Evolutionary conservation across 441 rosid genomes (phyloP), one percentile per base, ranked within the genome.

Genomic region (Populus tomentosa): DNA sequence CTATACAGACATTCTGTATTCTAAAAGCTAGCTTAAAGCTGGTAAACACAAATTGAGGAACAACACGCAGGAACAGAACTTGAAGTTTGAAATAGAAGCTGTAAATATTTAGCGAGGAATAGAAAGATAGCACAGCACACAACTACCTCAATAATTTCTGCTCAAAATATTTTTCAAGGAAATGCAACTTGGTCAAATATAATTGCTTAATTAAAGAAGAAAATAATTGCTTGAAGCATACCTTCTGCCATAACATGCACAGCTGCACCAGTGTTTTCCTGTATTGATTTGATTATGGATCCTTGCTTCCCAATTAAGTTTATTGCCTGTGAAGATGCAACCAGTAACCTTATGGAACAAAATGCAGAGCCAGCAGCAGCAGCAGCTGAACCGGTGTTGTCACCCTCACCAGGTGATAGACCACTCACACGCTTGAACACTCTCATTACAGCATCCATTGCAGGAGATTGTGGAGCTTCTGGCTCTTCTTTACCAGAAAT

Each of bases 281-380:
- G 94, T 36, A 95, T 90, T 6, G 94, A 95, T 74, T 88, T 95
- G 63, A 95, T 92, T 50, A 84, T 72, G 8, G 93, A 90, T 20
- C 98, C 99, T 77, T 93, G 96, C 83, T 91, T 95, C 70, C 99
- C 98, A 36, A 95, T 95, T 67, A 95, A 85, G 83, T 86, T 90
- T n/a, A 92, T 93, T 1, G 97, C 99, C 80, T 95, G 99, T 0
- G 96, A 80, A 67, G 94, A 90, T 9, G 97, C 94, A 80, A 91
- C 97, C 87, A 95, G 77, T 64, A 93, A 82, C 75, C 89, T 84
- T 35, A 90, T 79, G 18, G 97, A 92, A 83, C 83, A 89, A 89
- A 89, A 87, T 35, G 85, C 65, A 33, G 70, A 30, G 40, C 21
- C 88, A 85, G 70, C 80, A 63, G 78, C 93, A 76, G 91, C 78